Conservation (phyloP, 1,139 yeast species). For the Pichia sp. region DNA sequence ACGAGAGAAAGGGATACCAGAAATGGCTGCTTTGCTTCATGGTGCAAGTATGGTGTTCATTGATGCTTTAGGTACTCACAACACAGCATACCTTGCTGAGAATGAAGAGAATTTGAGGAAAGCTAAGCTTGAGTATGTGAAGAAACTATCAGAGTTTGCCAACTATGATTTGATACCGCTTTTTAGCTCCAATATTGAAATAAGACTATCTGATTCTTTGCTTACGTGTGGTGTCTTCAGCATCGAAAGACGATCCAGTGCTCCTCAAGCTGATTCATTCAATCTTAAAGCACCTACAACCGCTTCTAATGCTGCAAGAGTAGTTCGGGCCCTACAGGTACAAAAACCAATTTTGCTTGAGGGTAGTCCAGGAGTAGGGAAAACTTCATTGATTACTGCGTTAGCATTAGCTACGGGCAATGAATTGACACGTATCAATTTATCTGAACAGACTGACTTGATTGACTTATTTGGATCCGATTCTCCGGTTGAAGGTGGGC, state of each 20-base stretch:
- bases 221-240: slow-evolving; percentile 52
- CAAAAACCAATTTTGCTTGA: slow-evolving; percentile 85
- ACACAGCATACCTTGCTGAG: slow-evolving; percentile 77
- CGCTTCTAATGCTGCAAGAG: slow-evolving; percentile 82
- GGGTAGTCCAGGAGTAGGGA: slow-evolving; percentile 99
- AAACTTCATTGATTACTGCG: slow-evolving; percentile 88
- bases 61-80: slow-evolving; percentile 89
- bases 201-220: slow-evolving; percentile 32
- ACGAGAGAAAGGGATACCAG: slow-evolving; percentile 28
- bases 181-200: slow-evolving; percentile 30
- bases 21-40: slow-evolving; percentile 53
- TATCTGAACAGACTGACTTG: slow-evolving; percentile 95
- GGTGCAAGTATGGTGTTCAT: slow-evolving; percentile 96
- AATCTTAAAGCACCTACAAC: slow-evolving; percentile 90
- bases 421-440: slow-evolving; percentile 77
- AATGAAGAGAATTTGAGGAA: slow-evolving; percentile 48
- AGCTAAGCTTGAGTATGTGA: slow-evolving; percentile 56
- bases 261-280: slow-evolving; percentile 42
- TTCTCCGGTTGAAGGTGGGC: slow-evolving; percentile 88
- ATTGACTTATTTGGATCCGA: slow-evolving; percentile 96
- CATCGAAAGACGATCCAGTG: slow-evolving; percentile 35
- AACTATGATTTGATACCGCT: slow-evolving; percentile 39
- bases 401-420: slow-evolving; percentile 79
- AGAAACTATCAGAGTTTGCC: slow-evolving; percentile 46
- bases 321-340: slow-evolving; percentile 87